These are phyloP conservation scores for Trypanosoma melophagium DNA, from an alignment of 208 protist genomes.

Conservation along the genomic window DNA sequence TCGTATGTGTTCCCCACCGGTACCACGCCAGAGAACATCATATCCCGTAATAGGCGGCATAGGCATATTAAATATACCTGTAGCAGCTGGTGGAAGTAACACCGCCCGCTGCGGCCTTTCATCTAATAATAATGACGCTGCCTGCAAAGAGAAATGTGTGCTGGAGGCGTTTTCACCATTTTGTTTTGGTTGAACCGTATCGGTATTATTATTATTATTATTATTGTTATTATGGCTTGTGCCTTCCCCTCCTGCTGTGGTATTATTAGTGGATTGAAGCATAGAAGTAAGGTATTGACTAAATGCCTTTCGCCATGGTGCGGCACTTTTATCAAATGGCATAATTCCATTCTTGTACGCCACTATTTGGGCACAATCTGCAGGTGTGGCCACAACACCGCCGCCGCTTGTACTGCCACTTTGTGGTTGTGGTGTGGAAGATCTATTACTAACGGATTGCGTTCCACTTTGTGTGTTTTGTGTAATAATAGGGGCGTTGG, in stretches of 20 bases:
- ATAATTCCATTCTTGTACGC: conserved; percentile 5
- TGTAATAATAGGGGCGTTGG: background rate
- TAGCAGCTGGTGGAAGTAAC: conserved; percentile 13
- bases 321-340: background rate
- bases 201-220: no score
- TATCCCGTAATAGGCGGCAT: conserved; percentile 31
- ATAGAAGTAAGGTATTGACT: conserved; percentile 19
- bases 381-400: background rate
- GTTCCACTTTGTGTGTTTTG: background rate
- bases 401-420: background rate
- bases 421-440: background rate
- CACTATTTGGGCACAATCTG: background rate
- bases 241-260: no score
- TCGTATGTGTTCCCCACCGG: conserved; percentile 42
- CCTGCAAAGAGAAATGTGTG: no score
- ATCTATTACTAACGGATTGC: background rate
- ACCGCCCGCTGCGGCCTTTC: no score
- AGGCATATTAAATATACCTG: conserved; percentile 18
- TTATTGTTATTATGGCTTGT: background rate
- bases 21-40: conserved; percentile 58
- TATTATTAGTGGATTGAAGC: background rate
- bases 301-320: conserved; percentile 20
- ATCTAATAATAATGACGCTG: no score
- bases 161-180: background rate
- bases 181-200: background rate